Conservation (phyloP, 768 basidiomycete genomes). For the Kwoniella botswanensis region DNA sequence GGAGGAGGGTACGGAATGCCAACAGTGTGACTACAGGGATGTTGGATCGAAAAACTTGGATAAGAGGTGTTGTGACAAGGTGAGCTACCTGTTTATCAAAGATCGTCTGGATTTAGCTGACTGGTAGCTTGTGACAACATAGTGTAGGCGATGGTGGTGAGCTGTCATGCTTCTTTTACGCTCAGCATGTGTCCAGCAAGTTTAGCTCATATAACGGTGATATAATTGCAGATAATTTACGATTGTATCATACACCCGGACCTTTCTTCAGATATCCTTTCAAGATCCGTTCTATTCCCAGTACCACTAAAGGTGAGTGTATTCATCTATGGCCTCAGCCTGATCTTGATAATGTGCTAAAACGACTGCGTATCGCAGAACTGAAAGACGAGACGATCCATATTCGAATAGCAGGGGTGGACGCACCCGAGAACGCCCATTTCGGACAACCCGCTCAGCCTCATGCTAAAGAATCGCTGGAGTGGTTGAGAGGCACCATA, state of each 20-base stretch:
- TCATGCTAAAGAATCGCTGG: constrained; percentile 72
- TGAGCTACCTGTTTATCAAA: constrained; percentile 48
- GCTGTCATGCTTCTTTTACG: constrained; percentile 12
- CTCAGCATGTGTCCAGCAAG: neutral
- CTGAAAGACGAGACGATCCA: constrained; percentile 81
- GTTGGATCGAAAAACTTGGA: constrained; percentile 67
- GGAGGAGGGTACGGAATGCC: constrained; percentile 65
- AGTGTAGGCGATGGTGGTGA: constrained; percentile 52
- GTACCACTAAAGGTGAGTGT: constrained; percentile 64
- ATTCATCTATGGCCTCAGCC: neutral
- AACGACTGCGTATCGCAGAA: constrained; percentile 60
- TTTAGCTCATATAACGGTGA: constrained; percentile 69
- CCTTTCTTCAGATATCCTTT: constrained; percentile 76
- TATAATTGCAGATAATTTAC: constrained; percentile 74
- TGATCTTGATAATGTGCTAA: neutral
- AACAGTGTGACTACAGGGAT: constrained; percentile 74
- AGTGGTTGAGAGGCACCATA: constrained; percentile 61
- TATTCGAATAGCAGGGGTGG: constrained; percentile 85
- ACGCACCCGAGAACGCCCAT: constrained; percentile 89
- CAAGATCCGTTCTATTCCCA: constrained; percentile 71
- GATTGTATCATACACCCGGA: constrained; percentile 82
- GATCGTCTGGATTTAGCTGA: neutral
- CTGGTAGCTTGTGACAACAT: neutral
- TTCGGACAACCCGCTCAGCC: constrained; percentile 83
- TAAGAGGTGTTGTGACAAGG: constrained; percentile 83